Percentiles rank a stretch among this genome's conserved stretches.
Conservation (phyloP, 805 yeast species). For the Starmerella bombicola region DNA sequence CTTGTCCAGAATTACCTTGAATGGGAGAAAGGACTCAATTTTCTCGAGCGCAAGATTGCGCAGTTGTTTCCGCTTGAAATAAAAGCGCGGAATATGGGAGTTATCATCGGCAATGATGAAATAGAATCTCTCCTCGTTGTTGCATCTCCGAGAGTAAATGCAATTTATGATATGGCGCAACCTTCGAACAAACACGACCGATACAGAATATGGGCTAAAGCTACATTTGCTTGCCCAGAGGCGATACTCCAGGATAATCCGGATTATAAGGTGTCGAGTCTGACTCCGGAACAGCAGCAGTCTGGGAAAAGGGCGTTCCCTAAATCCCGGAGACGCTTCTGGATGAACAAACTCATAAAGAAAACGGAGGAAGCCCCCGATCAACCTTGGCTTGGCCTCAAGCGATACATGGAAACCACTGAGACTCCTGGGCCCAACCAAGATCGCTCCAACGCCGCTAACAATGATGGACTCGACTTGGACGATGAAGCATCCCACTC, state of each 20-base stretch:
- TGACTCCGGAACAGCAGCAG: slow-evolving; percentile 4
- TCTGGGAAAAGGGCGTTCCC: background rate
- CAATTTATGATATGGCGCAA: slow-evolving; percentile 43
- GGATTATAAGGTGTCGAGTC: slow-evolving; percentile 31
- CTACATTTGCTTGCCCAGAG: slow-evolving; percentile 42
- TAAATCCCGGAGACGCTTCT: background rate
- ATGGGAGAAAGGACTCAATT: slow-evolving; percentile 10
- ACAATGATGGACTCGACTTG: background rate
- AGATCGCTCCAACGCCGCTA: background rate
- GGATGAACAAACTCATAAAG: slow-evolving; percentile 2
- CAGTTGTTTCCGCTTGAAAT: slow-evolving; percentile 49
- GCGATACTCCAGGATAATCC: slow-evolving; percentile 59
- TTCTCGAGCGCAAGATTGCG: slow-evolving; percentile 18
- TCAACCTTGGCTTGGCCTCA: slow-evolving; percentile 64
- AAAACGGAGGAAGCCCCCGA: background rate
- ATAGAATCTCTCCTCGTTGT: slow-evolving; percentile 62
- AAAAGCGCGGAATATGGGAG: slow-evolving; percentile 49
- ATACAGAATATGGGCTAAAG: slow-evolving; percentile 37
- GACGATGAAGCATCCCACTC: background rate
- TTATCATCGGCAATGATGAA: slow-evolving; percentile 65
- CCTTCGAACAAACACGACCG: slow-evolving; percentile 44
- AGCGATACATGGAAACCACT: slow-evolving; percentile 44
- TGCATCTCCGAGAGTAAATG: slow-evolving; percentile 44
- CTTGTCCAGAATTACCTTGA: slow-evolving; percentile 8
- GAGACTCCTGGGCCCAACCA: background rate